Evolutionary conservation across 176 grass and related monocot genomes (phyloP).

Genomic region (Oryza meridionalis): DNA sequence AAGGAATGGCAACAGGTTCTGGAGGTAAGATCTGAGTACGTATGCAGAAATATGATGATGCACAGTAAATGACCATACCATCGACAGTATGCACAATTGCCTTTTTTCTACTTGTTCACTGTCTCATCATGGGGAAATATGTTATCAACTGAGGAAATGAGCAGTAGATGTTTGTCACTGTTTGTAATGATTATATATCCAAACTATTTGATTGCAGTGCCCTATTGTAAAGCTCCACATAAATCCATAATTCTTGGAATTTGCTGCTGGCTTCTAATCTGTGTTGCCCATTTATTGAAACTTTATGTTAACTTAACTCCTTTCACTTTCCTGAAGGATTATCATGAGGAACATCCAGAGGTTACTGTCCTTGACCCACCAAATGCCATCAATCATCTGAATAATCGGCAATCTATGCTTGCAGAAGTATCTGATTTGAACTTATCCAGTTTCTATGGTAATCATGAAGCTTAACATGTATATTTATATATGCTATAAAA

Average conservation of each 20-base stretch:
- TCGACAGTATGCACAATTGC: background rate
- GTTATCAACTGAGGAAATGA: slow-evolving; percentile 9
- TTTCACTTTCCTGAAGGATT: slow-evolving; percentile 63
- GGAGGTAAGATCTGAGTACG: slow-evolving; percentile 61
- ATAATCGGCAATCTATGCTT: slow-evolving; percentile 95
- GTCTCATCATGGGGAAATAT: background rate
- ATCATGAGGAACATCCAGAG: slow-evolving; percentile 80
- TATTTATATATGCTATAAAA: slow-evolving; percentile 2
- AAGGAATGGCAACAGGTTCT: slow-evolving; percentile 86
- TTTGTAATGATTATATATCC: background rate
- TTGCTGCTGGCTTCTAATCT: slow-evolving; percentile 2
- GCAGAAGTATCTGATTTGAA: slow-evolving; percentile 86
- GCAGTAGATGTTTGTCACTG: slow-evolving; percentile 22
- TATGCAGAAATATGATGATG: slow-evolving; percentile 15
- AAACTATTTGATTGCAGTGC: background rate
- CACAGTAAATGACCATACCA: slow-evolving; percentile 8
- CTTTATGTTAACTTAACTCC: background rate
- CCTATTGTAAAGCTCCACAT: slow-evolving; percentile 11
- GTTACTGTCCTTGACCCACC: slow-evolving; percentile 92
- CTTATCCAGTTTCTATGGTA: slow-evolving; percentile 84
- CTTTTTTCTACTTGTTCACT: background rate
- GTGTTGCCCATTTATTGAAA: background rate
- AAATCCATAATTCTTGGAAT: background rate
- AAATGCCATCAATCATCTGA: slow-evolving; percentile 75
- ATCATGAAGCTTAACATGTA: slow-evolving; percentile 18